Percentiles rank a stretch among this genome's conserved stretches.
These are phyloP conservation scores for Hemileccinum rubropunctum DNA, from an alignment of 768 basidiomycete genomes.

Conservation along the genomic window DNA sequence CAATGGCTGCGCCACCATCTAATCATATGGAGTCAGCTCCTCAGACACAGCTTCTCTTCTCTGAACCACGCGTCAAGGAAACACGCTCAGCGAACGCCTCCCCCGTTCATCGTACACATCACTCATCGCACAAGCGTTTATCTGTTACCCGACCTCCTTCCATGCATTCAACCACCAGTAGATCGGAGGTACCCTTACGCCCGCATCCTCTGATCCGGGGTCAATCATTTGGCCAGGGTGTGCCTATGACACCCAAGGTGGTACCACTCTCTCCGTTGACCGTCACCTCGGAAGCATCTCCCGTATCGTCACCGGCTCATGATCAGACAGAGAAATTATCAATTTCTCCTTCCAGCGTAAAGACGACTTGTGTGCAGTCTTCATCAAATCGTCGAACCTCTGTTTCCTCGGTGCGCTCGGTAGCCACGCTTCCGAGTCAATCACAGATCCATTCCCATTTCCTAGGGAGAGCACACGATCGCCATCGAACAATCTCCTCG, in stretches of 20 bases:
- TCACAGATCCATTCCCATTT: slow-evolving; percentile 34
- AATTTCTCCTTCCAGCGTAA: slow-evolving; percentile 39
- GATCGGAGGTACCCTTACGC: slow-evolving; percentile 42
- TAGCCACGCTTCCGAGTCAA: slow-evolving; percentile 52
- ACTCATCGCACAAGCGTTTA: slow-evolving; percentile 37
- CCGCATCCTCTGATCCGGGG: slow-evolving; percentile 80
- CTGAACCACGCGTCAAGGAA: slow-evolving; percentile 22
- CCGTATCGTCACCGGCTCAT: slow-evolving; percentile 39
- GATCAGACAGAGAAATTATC: slow-evolving; percentile 23
- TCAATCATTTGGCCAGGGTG: slow-evolving; percentile 53
- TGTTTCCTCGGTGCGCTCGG: slow-evolving; percentile 58
- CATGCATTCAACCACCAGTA: slow-evolving; percentile 50
- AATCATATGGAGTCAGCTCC: slow-evolving; percentile 10
- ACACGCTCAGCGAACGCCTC: slow-evolving; percentile 41
- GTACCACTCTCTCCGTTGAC: slow-evolving; percentile 58
- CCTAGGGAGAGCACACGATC: slow-evolving; percentile 37
- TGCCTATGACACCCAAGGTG: slow-evolving; percentile 39
- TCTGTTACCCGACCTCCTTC: slow-evolving; percentile 60
- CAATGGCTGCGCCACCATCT: slow-evolving; percentile 11
- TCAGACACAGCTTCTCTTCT: slow-evolving; percentile 15
- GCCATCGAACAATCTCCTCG: slow-evolving; percentile 56
- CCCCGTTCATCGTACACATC: slow-evolving; percentile 36
- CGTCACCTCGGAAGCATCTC: slow-evolving; percentile 49
- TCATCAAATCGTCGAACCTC: slow-evolving; percentile 47
- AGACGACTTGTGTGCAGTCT: slow-evolving; percentile 31